phyloP scores from a whole-genome alignment of 2,329 filamentous ascomycete genomes.

The Aureobasidium sp. region DNA sequence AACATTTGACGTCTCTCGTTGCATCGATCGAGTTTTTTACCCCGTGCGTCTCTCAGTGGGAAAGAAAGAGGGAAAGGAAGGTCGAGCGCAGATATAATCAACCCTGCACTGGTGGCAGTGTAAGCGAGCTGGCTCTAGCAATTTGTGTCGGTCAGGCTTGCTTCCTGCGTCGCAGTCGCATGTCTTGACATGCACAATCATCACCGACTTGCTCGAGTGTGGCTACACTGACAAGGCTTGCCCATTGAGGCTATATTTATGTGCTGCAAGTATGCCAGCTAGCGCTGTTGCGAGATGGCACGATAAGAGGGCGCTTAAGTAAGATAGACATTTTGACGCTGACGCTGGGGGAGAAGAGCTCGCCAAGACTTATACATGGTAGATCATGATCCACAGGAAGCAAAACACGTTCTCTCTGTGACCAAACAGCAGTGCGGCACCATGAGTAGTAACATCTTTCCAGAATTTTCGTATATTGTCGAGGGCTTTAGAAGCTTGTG shows the following conservation, averaged over 20 bases:
- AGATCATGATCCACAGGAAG: conserved; percentile 3
- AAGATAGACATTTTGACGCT: not conserved
- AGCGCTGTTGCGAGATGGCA: conserved; percentile 1
- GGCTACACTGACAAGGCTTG: conserved; percentile 1
- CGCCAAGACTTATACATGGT: not conserved
- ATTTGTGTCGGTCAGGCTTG: not conserved
- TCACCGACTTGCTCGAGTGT: conserved; percentile 1
- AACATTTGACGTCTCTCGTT: too few species aligned
- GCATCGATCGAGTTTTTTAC: too few species aligned
- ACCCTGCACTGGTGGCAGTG: not conserved
- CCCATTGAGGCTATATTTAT: not conserved
- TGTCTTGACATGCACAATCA: conserved; percentile 1
- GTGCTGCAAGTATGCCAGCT: conserved; percentile 1
- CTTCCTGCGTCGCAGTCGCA: not conserved
- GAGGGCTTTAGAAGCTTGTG: conserved; percentile 1
- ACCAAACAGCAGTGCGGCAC: not conserved
- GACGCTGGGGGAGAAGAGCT: conserved; percentile 1
- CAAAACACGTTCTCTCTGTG: conserved; percentile 1
- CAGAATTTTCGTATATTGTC: not conserved
- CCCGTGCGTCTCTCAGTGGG: too few species aligned
- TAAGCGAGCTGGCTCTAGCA: conserved; percentile 1
- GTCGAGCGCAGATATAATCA: not conserved
- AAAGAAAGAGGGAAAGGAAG: not conserved
- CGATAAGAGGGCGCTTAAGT: not conserved
- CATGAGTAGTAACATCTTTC: conserved; percentile 2